Evolutionary conservation across 108 stramenopile species (phyloP).

Genomic region (Skeletonema marinoi): DNA sequence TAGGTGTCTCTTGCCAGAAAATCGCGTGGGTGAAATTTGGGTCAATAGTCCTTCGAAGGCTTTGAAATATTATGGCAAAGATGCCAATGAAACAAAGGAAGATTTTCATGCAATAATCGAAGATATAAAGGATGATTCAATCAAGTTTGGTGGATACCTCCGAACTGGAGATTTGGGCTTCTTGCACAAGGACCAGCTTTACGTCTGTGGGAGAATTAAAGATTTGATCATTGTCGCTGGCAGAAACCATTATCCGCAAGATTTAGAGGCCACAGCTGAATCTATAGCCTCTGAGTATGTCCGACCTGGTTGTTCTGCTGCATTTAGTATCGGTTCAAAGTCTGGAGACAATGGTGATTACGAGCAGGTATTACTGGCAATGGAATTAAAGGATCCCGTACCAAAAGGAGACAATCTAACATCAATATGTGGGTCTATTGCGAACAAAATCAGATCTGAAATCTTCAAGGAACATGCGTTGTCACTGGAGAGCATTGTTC

Average conservation of each 20-base stretch:
- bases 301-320: slow-evolving; percentile 96
- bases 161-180: slow-evolving; percentile 99
- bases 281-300: slow-evolving; percentile 51
- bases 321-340: slow-evolving; percentile 83
- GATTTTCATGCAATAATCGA: slow-evolving; percentile 74
- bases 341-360: slow-evolving; percentile 41
- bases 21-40: slow-evolving; percentile 95
- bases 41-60: slow-evolving; percentile 87
- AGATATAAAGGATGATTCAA: slow-evolving; percentile 13
- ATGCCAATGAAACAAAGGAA: slow-evolving; percentile 56
- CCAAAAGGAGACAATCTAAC: slow-evolving; percentile 22
- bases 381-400: slow-evolving; percentile 84
- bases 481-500: slow-evolving; percentile 69
- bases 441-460: slow-evolving; percentile 57
- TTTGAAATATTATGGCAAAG: slow-evolving; percentile 72
- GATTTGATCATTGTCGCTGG: slow-evolving; percentile 99
- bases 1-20: slow-evolving; percentile 44
- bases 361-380: slow-evolving; percentile 81
- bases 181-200: slow-evolving; percentile 90
- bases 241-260: slow-evolving; percentile 98
- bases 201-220: slow-evolving; percentile 95
- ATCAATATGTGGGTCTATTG: slow-evolving; percentile 53
- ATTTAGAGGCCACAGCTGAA: slow-evolving; percentile 96
- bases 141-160: slow-evolving; percentile 59
- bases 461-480: slow-evolving; percentile 83